Percentiles rank a stretch among this genome's conserved stretches.
Conservation (phyloP, 805 yeast species). For the Metschnikowia arizonensis region DNA sequence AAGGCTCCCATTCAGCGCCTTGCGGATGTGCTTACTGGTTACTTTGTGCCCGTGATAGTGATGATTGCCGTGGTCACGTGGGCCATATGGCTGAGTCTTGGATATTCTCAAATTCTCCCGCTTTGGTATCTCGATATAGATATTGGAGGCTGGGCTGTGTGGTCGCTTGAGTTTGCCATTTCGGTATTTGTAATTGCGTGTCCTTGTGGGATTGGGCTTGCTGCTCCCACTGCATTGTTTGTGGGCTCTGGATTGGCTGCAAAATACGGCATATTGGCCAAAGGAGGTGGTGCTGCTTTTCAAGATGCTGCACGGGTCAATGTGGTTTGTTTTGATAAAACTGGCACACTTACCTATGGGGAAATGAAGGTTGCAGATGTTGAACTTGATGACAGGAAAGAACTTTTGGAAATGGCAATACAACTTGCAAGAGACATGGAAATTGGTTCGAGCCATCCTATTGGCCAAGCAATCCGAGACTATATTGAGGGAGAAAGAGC, state of each 20-base stretch:
- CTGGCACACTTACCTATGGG: constrained; percentile 74
- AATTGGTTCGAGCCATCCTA: constrained; percentile 62
- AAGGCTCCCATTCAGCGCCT: constrained; percentile 70
- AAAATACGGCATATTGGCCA: constrained; percentile 66
- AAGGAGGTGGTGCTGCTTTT: constrained; percentile 81
- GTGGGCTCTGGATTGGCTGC: constrained; percentile 81
- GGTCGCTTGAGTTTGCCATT: constrained; percentile 75
- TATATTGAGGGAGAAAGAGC: constrained; percentile 17
- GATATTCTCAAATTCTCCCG: constrained; percentile 53
- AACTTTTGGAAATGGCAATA: constrained; percentile 23
- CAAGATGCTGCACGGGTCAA: constrained; percentile 67
- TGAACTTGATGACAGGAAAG: constrained; percentile 20
- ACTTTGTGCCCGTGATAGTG: constrained; percentile 69
- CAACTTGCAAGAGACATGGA: constrained; percentile 60
- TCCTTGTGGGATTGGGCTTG: constrained; percentile 82
- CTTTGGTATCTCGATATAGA: constrained; percentile 53
- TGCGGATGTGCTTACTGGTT: constrained; percentile 65
- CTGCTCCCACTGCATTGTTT: constrained; percentile 80
- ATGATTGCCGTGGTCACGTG: constrained; percentile 59
- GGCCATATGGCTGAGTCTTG: constrained; percentile 64
- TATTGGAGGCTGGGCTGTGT: constrained; percentile 69
- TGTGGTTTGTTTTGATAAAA: constrained; percentile 71
- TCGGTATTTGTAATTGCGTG: constrained; percentile 81
- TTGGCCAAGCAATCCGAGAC: constrained; percentile 52
- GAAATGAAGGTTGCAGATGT: constrained; percentile 54